Evolutionary conservation across 2,329 filamentous ascomycete genomes (phyloP).

Genomic region (Botryosphaeria agaves): DNA sequence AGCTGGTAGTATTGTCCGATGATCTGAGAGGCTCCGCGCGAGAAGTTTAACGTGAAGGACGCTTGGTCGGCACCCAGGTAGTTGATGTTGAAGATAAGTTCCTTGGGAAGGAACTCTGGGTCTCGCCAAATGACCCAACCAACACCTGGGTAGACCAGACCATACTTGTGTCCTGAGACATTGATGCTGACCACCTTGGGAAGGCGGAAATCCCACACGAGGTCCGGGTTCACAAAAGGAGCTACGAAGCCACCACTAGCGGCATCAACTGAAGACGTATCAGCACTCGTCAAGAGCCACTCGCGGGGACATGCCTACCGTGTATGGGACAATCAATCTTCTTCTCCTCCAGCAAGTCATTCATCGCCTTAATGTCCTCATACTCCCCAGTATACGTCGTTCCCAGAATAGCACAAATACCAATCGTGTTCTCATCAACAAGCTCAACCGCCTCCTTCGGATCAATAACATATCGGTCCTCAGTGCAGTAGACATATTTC

Average conservation of each 20-base stretch:
- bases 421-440: slow-evolving; percentile 60
- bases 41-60: slow-evolving; percentile 95
- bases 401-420: slow-evolving; percentile 80
- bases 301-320: slow-evolving; percentile 6
- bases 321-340: slow-evolving; percentile 74
- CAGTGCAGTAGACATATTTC: slow-evolving; percentile 51
- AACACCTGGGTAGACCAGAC: slow-evolving; percentile 71
- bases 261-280: slow-evolving; percentile 47
- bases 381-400: slow-evolving; percentile 95
- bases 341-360: slow-evolving; percentile 63
- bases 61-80: slow-evolving; percentile 92
- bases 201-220: slow-evolving; percentile 85
- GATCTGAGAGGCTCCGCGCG: slow-evolving; percentile 83
- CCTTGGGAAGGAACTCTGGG: slow-evolving; percentile 67
- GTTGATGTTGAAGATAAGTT: slow-evolving; percentile 98
- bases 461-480: slow-evolving; percentile 45
- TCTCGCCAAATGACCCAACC: slow-evolving; percentile 87
- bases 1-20: slow-evolving; percentile 97
- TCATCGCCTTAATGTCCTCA: slow-evolving; percentile 83
- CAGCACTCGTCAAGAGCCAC: background rate
- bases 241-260: slow-evolving; percentile 86
- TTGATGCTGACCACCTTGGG: slow-evolving; percentile 88
- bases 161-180: slow-evolving; percentile 80
- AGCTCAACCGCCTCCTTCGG: slow-evolving; percentile 43
- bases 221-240: slow-evolving; percentile 68